These are phyloP conservation scores for Aspergillus hortae DNA, from an alignment of 2,329 filamentous ascomycete genomes.

Conservation along the genomic window DNA sequence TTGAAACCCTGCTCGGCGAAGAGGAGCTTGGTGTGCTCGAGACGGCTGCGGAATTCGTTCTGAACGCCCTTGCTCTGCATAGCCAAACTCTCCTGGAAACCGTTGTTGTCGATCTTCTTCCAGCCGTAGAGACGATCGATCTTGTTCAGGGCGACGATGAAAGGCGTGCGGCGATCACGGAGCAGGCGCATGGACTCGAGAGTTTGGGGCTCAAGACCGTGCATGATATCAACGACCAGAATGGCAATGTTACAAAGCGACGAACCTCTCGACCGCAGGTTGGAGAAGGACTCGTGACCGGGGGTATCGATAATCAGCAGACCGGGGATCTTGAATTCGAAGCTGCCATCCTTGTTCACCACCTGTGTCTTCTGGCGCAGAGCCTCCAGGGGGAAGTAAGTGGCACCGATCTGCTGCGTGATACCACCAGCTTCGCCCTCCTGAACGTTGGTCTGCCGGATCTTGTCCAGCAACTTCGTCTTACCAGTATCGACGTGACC, in stretches of 20 bases:
- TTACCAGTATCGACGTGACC: conserved; percentile 99
- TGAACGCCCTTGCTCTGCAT: conserved; percentile 91
- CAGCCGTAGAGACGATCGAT: conserved; percentile 98
- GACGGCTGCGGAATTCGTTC: conserved; percentile 87
- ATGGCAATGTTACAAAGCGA: conserved; percentile 99
- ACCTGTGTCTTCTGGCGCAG: conserved; percentile 89
- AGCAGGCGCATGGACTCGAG: conserved; percentile 95
- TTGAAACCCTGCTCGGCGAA: conserved; percentile 98
- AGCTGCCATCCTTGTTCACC: conserved; percentile 83
- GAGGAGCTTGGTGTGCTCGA: conserved; percentile 86
- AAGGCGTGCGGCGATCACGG: conserved; percentile 89
- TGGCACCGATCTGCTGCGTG: conserved; percentile 98
- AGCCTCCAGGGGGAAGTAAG: conserved; percentile 95
- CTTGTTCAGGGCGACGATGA: conserved; percentile 99
- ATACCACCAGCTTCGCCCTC: conserved; percentile 99
- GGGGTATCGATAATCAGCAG: conserved; percentile 96
- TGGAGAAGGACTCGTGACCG: conserved; percentile 99
- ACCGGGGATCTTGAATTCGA: conserved; percentile 97
- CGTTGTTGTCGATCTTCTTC: conserved; percentile 99
- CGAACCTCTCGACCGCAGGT: conserved; percentile 91
- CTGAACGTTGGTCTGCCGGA: conserved; percentile 96
- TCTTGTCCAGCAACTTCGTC: conserved; percentile 98
- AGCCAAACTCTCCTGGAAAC: conserved; percentile 86
- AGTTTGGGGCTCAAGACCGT: conserved; percentile 95
- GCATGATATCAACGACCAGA: conserved; percentile 98